Conservation (phyloP, 108 stramenopile genomes). For the Nitzschia sp. region DNA sequence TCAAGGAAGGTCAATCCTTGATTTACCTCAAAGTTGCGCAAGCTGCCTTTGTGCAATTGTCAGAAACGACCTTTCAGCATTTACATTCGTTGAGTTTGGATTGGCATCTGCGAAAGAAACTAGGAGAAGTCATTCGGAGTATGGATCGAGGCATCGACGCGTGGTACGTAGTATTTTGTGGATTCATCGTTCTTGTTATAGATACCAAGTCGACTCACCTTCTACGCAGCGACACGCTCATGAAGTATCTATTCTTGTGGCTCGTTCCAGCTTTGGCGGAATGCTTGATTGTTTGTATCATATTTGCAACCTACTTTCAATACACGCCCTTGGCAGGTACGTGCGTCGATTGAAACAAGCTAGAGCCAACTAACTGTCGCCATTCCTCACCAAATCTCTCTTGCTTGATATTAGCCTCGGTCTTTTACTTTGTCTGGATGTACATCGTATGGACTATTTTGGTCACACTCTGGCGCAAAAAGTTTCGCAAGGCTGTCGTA, state of each 20-base stretch:
- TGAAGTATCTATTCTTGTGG: slow-evolving; percentile 95
- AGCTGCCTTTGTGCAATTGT: slow-evolving; percentile 94
- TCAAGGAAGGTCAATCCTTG: slow-evolving; percentile 91
- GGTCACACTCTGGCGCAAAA: slow-evolving; percentile 95
- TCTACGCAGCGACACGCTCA: slow-evolving; percentile 42
- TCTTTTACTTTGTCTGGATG: slow-evolving; percentile 88
- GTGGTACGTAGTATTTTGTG: slow-evolving; percentile 31
- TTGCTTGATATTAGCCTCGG: too few species aligned
- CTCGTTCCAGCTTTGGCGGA: slow-evolving; percentile 90
- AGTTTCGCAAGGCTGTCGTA: slow-evolving; percentile 91
- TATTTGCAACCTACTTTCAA: slow-evolving; percentile 89
- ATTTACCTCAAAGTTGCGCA: slow-evolving; percentile 96
- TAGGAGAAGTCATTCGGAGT: slow-evolving; percentile 90
- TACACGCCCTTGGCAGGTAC: slow-evolving; percentile 64
- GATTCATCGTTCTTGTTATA: not conserved
- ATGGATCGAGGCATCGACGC: slow-evolving; percentile 94
- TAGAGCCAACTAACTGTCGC: slow-evolving; percentile 54
- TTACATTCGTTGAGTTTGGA: slow-evolving; percentile 88
- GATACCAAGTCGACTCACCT: too few species aligned
- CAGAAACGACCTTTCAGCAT: slow-evolving; percentile 88
- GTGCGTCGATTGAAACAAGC: not conserved
- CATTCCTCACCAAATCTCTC: too few species aligned
- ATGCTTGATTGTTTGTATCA: slow-evolving; percentile 86
- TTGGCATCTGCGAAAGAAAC: slow-evolving; percentile 95
- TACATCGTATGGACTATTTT: slow-evolving; percentile 92